A percentile compares a stretch with the other conserved stretches of the same genome.
Evolutionary conservation across 1,139 yeast genomes (phyloP).

Genomic region (Suhomyces panamericanus): DNA sequence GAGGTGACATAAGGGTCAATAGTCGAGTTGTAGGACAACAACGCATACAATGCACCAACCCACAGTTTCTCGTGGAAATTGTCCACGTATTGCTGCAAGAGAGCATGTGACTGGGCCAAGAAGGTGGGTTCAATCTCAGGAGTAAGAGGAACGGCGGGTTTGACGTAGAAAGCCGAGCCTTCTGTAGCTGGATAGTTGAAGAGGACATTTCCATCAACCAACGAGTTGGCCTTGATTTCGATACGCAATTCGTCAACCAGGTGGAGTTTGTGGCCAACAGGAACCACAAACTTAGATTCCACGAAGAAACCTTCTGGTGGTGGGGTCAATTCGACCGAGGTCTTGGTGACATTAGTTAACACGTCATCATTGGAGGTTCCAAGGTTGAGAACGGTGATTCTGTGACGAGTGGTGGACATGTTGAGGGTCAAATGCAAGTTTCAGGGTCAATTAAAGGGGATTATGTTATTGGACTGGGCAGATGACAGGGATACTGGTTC

Average conservation of each 20-base stretch:
- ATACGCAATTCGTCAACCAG: conserved; percentile 25
- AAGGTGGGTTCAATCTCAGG: conserved; percentile 21
- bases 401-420: conserved; percentile 25
- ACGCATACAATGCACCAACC: conserved; percentile 2
- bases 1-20: background rate
- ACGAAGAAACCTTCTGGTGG: conserved; percentile 19
- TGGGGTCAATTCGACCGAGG: conserved; percentile 1
- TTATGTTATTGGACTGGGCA: no score
- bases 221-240: conserved; percentile 18
- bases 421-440: no score
- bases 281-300: conserved; percentile 23
- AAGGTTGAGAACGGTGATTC: conserved; percentile 38
- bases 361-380: conserved; percentile 27
- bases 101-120: conserved; percentile 21
- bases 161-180: conserved; percentile 31
- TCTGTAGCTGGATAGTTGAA: conserved; percentile 27
- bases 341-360: conserved; percentile 15
- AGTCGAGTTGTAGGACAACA: background rate
- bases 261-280: conserved; percentile 6
- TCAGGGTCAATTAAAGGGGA: no score
- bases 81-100: conserved; percentile 15
- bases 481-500: no score
- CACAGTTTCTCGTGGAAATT: background rate
- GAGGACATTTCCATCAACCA: conserved; percentile 13
- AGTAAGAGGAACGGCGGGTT: conserved; percentile 20